These are phyloP conservation scores for Penicillium sp. DNA, from an alignment of 2,329 filamentous ascomycete species.

Conservation along the genomic window DNA sequence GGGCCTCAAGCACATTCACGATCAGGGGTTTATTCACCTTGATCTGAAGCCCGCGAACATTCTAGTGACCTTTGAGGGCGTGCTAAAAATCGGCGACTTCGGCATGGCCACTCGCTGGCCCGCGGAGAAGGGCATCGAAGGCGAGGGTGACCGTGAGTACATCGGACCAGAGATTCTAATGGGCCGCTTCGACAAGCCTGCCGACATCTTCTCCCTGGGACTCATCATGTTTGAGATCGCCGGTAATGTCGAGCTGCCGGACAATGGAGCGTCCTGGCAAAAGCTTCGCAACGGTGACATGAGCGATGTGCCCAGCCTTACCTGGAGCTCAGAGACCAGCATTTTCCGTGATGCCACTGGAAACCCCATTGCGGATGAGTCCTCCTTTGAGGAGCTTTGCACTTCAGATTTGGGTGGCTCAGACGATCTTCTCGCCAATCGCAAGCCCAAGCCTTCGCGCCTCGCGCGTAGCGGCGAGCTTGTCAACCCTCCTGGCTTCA, in stretches of 20 bases:
- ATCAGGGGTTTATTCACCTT: constrained; percentile 70
- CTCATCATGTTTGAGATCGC: constrained; percentile 93
- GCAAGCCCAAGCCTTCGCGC: constrained; percentile 24
- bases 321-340: constrained; percentile 65
- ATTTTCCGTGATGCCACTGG: constrained; percentile 70
- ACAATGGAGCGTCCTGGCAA: constrained; percentile 88
- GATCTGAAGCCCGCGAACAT: constrained; percentile 63
- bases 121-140: constrained; percentile 68
- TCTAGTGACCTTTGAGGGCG: constrained; percentile 60
- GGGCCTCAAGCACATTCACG: constrained; percentile 84
- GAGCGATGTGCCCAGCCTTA: constrained; percentile 80
- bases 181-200: constrained; percentile 80
- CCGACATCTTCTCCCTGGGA: constrained; percentile 89
- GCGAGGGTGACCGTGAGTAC: constrained; percentile 93
- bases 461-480: constrained; percentile 51
- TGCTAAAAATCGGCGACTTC: constrained; percentile 62
- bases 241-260: constrained; percentile 85
- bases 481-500: constrained; percentile 72
- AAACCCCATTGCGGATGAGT: constrained; percentile 52
- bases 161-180: constrained; percentile 88
- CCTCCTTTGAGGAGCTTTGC: constrained; percentile 42
- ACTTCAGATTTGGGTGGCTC: constrained; percentile 41
- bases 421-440: constrained; percentile 32
- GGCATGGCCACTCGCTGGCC: constrained; percentile 73
- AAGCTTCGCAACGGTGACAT: constrained; percentile 84